Percentiles rank a stretch among this genome's conserved stretches.
Evolutionary conservation across 257 asterid species (phyloP).

Genomic region (Petunia axillaris): DNA sequence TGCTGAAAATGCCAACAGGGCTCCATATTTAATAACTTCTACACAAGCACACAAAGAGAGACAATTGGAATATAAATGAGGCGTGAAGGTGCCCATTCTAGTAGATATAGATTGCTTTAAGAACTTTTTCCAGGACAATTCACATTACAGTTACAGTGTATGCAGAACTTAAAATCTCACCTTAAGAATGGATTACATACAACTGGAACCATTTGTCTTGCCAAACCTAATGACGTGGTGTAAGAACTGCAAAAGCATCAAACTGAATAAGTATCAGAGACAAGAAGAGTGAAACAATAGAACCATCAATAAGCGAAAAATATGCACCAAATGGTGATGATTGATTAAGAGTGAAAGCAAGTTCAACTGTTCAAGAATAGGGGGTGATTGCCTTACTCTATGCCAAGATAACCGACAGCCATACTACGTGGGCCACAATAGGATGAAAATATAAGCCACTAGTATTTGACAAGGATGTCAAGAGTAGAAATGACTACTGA

Average conservation of each 20-base stretch:
- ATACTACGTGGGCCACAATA: neutral
- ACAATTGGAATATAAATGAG: neutral
- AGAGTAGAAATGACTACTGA: constrained; percentile 18
- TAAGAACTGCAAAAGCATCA: constrained; percentile 47
- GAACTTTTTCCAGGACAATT: neutral
- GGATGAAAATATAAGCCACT: constrained; percentile 8
- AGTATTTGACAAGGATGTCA: constrained; percentile 13
- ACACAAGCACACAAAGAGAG: neutral
- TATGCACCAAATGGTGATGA: constrained; percentile 8
- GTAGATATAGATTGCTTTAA: neutral
- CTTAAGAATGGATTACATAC: constrained; percentile 34
- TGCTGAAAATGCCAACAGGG: neutral
- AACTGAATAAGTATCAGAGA: constrained; percentile 10
- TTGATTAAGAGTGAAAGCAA: neutral
- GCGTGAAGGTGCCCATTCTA: constrained; percentile 3
- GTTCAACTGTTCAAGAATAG: neutral
- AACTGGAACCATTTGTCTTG: constrained; percentile 41
- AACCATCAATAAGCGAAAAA: neutral
- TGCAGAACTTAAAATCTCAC: constrained; percentile 35
- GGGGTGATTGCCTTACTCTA: constrained; percentile 3
- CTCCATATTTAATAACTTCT: neutral
- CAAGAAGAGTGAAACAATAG: neutral
- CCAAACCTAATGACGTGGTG: constrained; percentile 44
- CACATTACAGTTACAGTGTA: neutral
- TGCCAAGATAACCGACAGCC: neutral